These are phyloP conservation scores for Corchorus olitorius DNA, from an alignment of 345 rosid genomes.

Conservation along the genomic window DNA sequence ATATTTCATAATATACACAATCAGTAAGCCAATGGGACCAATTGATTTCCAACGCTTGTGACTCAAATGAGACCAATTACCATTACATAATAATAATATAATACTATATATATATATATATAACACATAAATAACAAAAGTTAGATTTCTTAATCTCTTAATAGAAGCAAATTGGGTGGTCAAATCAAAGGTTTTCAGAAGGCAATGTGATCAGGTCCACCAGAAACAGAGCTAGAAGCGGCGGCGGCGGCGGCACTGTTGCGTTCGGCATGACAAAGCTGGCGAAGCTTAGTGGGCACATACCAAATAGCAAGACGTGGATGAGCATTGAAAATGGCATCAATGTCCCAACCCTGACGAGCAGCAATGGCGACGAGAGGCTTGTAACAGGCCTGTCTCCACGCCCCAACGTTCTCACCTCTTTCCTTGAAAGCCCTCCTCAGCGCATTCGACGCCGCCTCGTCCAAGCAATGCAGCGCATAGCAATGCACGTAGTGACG, in stretches of 20 bases:
- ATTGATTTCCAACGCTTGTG: not conserved
- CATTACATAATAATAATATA: not conserved
- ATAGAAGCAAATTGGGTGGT: not conserved
- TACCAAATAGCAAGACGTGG: conserved; percentile 97
- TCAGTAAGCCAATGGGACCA: too few species aligned
- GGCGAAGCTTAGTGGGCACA: conserved; percentile 94
- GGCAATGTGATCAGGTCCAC: conserved; percentile 29
- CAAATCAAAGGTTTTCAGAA: conserved; percentile 23
- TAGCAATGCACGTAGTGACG: conserved; percentile 98
- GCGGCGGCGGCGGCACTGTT: conserved; percentile 45
- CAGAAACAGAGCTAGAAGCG: conserved; percentile 49
- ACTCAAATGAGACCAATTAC: not conserved
- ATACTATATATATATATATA: not conserved
- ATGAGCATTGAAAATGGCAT: conserved; percentile 81
- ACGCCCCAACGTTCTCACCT: conserved; percentile 94
- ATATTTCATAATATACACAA: not conserved
- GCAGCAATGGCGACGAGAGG: conserved; percentile 86
- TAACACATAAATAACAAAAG: not conserved
- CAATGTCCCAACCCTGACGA: conserved; percentile 94
- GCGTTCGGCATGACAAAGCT: conserved; percentile 86
- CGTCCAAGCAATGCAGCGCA: conserved; percentile 91
- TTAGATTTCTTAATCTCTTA: not conserved
- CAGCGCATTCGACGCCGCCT: conserved; percentile 76
- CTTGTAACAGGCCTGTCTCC: conserved; percentile 97
- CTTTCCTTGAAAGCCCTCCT: conserved; percentile 84